Evolutionary conservation across 2,329 filamentous ascomycete genomes (phyloP).

Genomic region (Talaromyces sp.): DNA sequence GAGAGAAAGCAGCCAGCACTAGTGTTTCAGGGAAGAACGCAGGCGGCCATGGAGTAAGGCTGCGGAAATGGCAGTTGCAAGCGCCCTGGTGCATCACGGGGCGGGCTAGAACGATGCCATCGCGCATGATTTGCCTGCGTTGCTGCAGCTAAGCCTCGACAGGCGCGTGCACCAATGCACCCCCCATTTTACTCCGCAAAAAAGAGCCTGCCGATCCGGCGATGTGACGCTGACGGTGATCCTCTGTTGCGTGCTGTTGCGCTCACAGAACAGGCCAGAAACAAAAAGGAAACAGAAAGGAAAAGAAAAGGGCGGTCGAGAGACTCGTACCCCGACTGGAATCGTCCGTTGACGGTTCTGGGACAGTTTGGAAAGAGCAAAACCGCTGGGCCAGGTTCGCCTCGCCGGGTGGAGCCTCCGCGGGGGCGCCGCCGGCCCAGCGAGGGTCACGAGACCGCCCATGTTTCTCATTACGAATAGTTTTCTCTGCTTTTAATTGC

Average conservation of each 20-base stretch:
- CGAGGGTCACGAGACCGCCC: background rate
- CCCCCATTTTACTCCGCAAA: background rate
- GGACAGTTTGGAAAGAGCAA: background rate
- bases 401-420: background rate
- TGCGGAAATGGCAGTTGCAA: background rate
- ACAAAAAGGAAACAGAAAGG: too few relatives aligned
- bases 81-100: background rate
- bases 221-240: background rate
- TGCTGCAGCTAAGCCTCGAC: background rate
- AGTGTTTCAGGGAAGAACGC: background rate
- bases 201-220: background rate
- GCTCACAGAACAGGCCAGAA: too few relatives aligned
- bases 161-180: background rate
- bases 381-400: background rate
- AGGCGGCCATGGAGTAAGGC: background rate
- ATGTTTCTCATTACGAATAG: background rate
- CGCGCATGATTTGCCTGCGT: background rate
- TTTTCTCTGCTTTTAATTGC: background rate
- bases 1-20: constrained; percentile 5
- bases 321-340: background rate
- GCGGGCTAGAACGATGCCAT: background rate
- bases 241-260: too few relatives aligned
- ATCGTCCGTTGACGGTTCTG: background rate
- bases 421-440: background rate
- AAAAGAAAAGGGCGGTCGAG: background rate